Percentiles rank a stretch among this genome's conserved stretches.
Conservation (phyloP, 352 stramenopile genomes). For the Phytophthora pisi region DNA sequence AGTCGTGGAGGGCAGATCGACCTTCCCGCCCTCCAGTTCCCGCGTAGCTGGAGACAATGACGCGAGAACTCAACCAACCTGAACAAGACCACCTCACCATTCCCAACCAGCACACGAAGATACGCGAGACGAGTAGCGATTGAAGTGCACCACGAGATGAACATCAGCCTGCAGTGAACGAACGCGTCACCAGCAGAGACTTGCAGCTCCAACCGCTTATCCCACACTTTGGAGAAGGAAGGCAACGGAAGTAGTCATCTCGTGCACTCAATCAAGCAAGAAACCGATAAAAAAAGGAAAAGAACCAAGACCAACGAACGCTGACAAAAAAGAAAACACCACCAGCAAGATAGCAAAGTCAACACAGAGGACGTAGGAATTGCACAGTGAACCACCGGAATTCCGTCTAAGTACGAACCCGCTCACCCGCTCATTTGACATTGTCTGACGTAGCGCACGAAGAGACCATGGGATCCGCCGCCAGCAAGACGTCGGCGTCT, state of each 20-base stretch:
- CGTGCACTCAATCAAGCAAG: slow-evolving; percentile 6
- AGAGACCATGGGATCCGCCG: slow-evolving; percentile 32
- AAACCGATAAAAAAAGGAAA: slow-evolving; percentile 8
- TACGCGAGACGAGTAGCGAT: slow-evolving; percentile 14
- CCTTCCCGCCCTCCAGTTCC: background rate
- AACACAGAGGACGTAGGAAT: no score
- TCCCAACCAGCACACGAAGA: slow-evolving; percentile 19
- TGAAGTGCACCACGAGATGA: slow-evolving; percentile 14
- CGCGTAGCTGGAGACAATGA: background rate
- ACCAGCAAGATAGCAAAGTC: background rate
- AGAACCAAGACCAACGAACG: background rate
- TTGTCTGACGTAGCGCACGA: background rate
- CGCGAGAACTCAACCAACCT: slow-evolving; percentile 6
- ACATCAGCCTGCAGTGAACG: slow-evolving; percentile 11
- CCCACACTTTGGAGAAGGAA: background rate
- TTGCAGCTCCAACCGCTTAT: slow-evolving; percentile 7
- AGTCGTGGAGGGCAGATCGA: background rate
- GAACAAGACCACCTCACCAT: slow-evolving; percentile 13
- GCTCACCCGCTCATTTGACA: slow-evolving; percentile 23
- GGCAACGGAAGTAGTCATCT: background rate
- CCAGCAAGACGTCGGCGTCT: slow-evolving; percentile 34
- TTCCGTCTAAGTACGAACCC: slow-evolving; percentile 27
- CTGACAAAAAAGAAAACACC: background rate
- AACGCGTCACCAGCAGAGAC: slow-evolving; percentile 18
- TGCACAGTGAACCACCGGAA: slow-evolving; percentile 18